Evolutionary conservation across 257 asterid species (phyloP), one percentile per base, ranked within the genome.

Genomic region (Leonotis leonurus): DNA sequence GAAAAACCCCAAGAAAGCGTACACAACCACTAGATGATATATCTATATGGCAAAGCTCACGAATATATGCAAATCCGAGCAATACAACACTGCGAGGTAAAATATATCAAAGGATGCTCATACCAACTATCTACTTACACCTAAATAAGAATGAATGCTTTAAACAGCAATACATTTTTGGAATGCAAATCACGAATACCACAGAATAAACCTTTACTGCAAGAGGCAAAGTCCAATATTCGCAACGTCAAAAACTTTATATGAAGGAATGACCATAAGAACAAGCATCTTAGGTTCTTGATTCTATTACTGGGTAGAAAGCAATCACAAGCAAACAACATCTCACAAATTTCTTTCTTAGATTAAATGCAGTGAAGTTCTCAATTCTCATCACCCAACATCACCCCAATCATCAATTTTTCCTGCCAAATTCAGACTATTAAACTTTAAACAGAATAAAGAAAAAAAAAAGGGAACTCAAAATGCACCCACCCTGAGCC

Each of bases 401-500:
- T 10, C 3, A 35, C 11, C 41, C 5, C 41, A 12, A 59, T 36
- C 5, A 17, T 57, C 24, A 8, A 0, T 5, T 22, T 33, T 48
- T 6, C 29, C 35, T 32, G n/a, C n/a, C n/a, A n/a, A n/a, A n/a
- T n/a, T n/a, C n/a, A n/a, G n/a, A 8, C 6, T 43, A 25, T 52
- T 20, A 27, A 12, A 61, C 35, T 35, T 27, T 51, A 6, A 71
- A n/a, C 26, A 67, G 32, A 52, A 46, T 16, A 5, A 41, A 46
- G 50, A 60, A 29, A 37, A 8, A 3, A 17, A 17, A 43, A 5
- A 44, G 7, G 2, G 2, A 9, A 46, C 10, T 1, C 7, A 13
- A 57, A 67, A 63, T 39, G 59, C 46, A 67, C 75, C 26, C 77
- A 89, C 99, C 99, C 97, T 1, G 77, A 73, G 3, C 74, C 86